A percentile compares a stretch with the other conserved stretches of the same genome.
These are phyloP conservation scores for Fusarium pininemorale DNA, from an alignment of 2,329 filamentous ascomycete species.

Conservation along the genomic window DNA sequence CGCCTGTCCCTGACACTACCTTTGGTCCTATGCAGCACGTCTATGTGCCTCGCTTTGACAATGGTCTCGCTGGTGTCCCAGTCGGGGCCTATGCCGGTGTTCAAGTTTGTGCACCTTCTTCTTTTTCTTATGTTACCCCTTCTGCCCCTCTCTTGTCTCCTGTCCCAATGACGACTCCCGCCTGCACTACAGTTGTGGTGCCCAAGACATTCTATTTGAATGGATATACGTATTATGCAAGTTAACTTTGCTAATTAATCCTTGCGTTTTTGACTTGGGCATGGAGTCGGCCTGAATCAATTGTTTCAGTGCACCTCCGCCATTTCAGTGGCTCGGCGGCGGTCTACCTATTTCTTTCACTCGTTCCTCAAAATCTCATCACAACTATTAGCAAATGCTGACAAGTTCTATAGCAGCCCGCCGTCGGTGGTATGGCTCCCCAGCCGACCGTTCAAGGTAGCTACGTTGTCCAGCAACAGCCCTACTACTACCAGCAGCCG, in stretches of 20 bases:
- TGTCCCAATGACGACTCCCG: constrained; percentile 36
- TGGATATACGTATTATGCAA: constrained; percentile 53
- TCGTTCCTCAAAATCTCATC: neutral
- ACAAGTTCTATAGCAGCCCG: constrained; percentile 44
- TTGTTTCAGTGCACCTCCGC: neutral
- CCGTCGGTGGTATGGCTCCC: constrained; percentile 40
- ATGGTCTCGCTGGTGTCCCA: constrained; percentile 44
- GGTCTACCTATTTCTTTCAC: neutral
- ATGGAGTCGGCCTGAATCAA: neutral
- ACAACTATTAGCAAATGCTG: constrained; percentile 9
- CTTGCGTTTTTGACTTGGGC: neutral
- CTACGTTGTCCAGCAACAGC: constrained; percentile 49
- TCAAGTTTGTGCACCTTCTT: constrained; percentile 17
- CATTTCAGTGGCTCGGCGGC: neutral
- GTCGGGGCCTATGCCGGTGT: constrained; percentile 43
- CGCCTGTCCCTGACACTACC: constrained; percentile 66
- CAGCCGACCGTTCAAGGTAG: constrained; percentile 41
- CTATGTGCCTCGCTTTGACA: constrained; percentile 65
- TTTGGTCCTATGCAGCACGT: constrained; percentile 64
- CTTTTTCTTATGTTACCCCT: constrained; percentile 42
- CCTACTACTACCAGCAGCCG: constrained; percentile 45
- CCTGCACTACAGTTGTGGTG: constrained; percentile 44
- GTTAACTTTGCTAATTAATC: constrained; percentile 35
- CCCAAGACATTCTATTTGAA: constrained; percentile 47
- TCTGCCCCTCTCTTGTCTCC: constrained; percentile 33